These are phyloP conservation scores for Holtermannia corniformis DNA, from an alignment of 768 basidiomycete genomes.

Conservation along the genomic window DNA sequence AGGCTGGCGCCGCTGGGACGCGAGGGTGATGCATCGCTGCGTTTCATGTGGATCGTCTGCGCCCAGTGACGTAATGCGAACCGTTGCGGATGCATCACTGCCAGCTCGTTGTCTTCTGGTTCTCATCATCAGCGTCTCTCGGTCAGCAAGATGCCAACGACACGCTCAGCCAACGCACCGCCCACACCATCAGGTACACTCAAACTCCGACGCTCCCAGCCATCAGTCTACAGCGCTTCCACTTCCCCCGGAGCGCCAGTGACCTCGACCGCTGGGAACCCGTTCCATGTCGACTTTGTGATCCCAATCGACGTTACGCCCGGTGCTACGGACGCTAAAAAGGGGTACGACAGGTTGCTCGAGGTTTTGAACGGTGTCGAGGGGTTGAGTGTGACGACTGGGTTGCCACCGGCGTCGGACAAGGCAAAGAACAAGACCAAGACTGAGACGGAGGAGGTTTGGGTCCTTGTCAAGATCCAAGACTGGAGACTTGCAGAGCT, in stretches of 20 bases:
- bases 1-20: background rate
- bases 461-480: conserved; percentile 64
- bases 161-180: background rate
- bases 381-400: conserved; percentile 31
- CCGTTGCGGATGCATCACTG: too few species aligned
- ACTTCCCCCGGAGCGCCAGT: background rate
- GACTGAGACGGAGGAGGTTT: too few species aligned
- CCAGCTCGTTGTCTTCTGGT: too few species aligned
- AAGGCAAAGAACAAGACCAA: conserved; percentile 14
- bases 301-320: conserved; percentile 24
- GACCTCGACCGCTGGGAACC: conserved; percentile 9
- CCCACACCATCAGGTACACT: background rate
- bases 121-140: too few species aligned
- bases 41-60: too few species aligned
- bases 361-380: conserved; percentile 27
- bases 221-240: background rate
- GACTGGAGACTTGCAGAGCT: conserved; percentile 54
- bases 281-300: conserved; percentile 33
- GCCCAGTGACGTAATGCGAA: background rate
- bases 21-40: too few species aligned
- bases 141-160: background rate
- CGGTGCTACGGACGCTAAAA: conserved; percentile 16
- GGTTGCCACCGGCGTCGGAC: conserved; percentile 10
- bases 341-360: conserved; percentile 29
- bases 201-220: background rate